A percentile compares a stretch with the other conserved stretches of the same genome.
Conservation (phyloP, 805 yeast genomes). For the Diddensiella transvaalensis region DNA sequence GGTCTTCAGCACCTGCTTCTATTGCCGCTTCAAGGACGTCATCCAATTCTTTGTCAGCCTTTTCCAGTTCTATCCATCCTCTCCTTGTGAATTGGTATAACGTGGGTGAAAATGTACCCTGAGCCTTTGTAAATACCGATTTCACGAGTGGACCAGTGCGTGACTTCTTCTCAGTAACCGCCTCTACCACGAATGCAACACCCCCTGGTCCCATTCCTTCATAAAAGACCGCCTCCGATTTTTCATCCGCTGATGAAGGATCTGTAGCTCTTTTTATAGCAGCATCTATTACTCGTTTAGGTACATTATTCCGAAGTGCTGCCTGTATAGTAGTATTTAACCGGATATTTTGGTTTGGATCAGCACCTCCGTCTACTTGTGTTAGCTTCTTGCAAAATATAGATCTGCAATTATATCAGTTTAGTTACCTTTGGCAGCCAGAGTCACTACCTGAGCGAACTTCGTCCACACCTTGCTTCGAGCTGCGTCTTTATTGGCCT, state of each 20-base stretch:
- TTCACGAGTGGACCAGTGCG: conserved; percentile 75
- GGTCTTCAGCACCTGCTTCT: conserved; percentile 70
- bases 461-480: conserved; percentile 66
- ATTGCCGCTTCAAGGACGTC: conserved; percentile 68
- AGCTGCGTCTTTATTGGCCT: conserved; percentile 85
- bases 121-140: conserved; percentile 62
- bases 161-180: conserved; percentile 83
- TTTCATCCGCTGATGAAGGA: conserved; percentile 55
- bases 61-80: conserved; percentile 60
- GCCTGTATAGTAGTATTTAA: conserved; percentile 70
- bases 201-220: conserved; percentile 96
- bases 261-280: conserved; percentile 73
- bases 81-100: conserved; percentile 69
- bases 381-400: too few relatives aligned
- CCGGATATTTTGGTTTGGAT: conserved; percentile 55
- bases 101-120: conserved; percentile 70
- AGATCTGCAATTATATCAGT: background rate
- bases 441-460: conserved; percentile 67
- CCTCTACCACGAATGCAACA: conserved; percentile 78
- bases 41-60: conserved; percentile 45
- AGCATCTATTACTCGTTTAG: conserved; percentile 80
- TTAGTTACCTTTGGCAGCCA: conserved; percentile 55
- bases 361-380: conserved; percentile 61
- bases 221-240: conserved; percentile 54
- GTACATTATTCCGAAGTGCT: conserved; percentile 71